Evolutionary conservation across 2,329 filamentous ascomycete species (phyloP), one percentile per base, ranked within the genome.

Genomic region (Talaromyces amestolkiae): DNA sequence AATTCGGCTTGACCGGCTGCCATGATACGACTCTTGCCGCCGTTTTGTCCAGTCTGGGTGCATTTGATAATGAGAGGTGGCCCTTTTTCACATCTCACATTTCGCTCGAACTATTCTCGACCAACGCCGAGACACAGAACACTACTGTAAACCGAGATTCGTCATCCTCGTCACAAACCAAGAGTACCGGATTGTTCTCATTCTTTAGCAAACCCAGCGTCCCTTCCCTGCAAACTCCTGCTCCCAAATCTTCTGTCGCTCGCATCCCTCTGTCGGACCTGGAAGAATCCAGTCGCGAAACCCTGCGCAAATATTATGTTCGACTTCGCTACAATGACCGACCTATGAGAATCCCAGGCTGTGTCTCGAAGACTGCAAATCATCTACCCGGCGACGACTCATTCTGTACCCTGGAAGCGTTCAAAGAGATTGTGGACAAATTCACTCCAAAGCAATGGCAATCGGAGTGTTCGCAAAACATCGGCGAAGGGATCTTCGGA

Each of bases 21-120:
- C 93, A 97, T 77, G 93, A 98, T 74, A 98, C 95, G 2, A 98
- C 95, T 0, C 84, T 99, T 5, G 95, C 92, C 2, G 91, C 86
- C 1, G 82, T 92, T 1, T 81, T 99, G 33, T 81, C 89, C 17
- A 91, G 91, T 69, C 78, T 98, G 7, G 95, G 94, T 2, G 90
- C 91, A 2, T 95, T 92, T 74, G 83, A 91, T 49, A 81, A 81
- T 22, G 86, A 85, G 58, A 84, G 85, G 41, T 99, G 95, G 95
- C 95, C 95, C 0, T 93, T 93, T 0, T 99, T 94, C 74, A 97
- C 94, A 0, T 94, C 91, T 71, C 93, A 96, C 72, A 85, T 99
- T 69, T 93, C 95, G 37, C 83, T 99, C 63, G 95, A 99, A 78
- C 84, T 98, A 68, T 97, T 98, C 82, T 87, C 85, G 76, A 53